phyloP scores from a whole-genome alignment of 768 basidiomycete genomes.

The Serendipita sp. region DNA sequence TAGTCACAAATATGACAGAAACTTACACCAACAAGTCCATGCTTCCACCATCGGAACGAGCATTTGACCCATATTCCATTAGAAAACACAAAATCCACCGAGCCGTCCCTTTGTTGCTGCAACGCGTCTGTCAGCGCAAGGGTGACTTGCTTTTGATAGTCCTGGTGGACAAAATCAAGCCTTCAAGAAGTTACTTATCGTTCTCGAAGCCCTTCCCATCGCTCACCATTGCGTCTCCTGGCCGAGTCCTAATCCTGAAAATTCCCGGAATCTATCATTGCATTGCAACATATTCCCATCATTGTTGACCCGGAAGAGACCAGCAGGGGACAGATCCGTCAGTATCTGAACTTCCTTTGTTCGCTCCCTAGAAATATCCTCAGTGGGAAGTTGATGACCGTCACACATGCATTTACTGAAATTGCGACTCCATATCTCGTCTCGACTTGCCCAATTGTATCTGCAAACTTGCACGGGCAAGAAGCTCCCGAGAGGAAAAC shows the following conservation, averaged over 20 bases:
- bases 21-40: background rate
- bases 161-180: slow-evolving; percentile 1
- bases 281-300: slow-evolving; percentile 1
- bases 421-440: slow-evolving; percentile 12
- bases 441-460: slow-evolving; percentile 25
- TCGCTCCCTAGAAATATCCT: slow-evolving; percentile 17
- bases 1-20: background rate
- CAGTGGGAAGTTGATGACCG: slow-evolving; percentile 6
- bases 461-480: slow-evolving; percentile 26
- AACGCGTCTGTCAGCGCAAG: background rate
- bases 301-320: background rate
- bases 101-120: background rate
- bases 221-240: background rate
- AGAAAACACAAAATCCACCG: background rate
- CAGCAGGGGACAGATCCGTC: slow-evolving; percentile 20
- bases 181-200: background rate
- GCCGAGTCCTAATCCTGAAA: background rate
- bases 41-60: background rate
- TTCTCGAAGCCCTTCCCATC: no score
- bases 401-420: background rate
- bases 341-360: slow-evolving; percentile 20
- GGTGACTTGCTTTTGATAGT: background rate
- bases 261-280: slow-evolving; percentile 4
- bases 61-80: slow-evolving; percentile 5
- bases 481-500: slow-evolving; percentile 24